Percentiles rank a stretch among this genome's conserved stretches.
Evolutionary conservation across 805 yeast species (phyloP).

Genomic region (Tetrapisispora iriomotensis): DNA sequence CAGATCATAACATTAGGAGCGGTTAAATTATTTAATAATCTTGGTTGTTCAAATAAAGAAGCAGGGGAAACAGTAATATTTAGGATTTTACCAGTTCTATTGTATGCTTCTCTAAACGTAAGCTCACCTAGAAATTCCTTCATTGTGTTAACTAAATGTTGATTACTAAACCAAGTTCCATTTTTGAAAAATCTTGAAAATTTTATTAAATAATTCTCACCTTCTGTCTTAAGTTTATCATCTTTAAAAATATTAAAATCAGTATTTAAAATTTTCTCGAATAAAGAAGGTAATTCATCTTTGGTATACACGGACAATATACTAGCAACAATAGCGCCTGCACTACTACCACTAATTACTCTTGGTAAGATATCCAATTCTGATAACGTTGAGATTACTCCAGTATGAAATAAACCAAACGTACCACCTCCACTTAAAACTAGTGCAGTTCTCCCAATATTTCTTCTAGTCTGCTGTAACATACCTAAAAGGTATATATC

Average conservation of each 20-base stretch:
- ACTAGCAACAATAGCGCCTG: conserved; percentile 92
- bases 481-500: conserved; percentile 65
- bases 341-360: conserved; percentile 87
- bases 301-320: conserved; percentile 72
- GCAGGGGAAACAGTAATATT: conserved; percentile 93
- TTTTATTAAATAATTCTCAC: conserved; percentile 43
- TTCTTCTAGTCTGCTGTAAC: conserved; percentile 78
- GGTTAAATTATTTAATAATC: conserved; percentile 67
- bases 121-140: conserved; percentile 72
- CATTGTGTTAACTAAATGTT: conserved; percentile 64
- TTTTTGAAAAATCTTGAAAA: conserved; percentile 58
- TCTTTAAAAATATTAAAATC: conserved; percentile 51
- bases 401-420: conserved; percentile 86
- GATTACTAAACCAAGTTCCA: conserved; percentile 84
- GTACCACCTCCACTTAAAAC: conserved; percentile 96
- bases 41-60: conserved; percentile 82
- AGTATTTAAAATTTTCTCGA: conserved; percentile 37
- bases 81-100: conserved; percentile 85
- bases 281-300: conserved; percentile 51
- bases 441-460: conserved; percentile 88
- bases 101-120: conserved; percentile 90
- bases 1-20: conserved; percentile 75
- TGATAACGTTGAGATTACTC: conserved; percentile 71
- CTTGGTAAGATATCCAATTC: conserved; percentile 72
- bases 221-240: conserved; percentile 38